Evolutionary conservation across 768 basidiomycete species (phyloP), one percentile per base, ranked within the genome.

Genomic region (Coprinopsis cinerea): DNA sequence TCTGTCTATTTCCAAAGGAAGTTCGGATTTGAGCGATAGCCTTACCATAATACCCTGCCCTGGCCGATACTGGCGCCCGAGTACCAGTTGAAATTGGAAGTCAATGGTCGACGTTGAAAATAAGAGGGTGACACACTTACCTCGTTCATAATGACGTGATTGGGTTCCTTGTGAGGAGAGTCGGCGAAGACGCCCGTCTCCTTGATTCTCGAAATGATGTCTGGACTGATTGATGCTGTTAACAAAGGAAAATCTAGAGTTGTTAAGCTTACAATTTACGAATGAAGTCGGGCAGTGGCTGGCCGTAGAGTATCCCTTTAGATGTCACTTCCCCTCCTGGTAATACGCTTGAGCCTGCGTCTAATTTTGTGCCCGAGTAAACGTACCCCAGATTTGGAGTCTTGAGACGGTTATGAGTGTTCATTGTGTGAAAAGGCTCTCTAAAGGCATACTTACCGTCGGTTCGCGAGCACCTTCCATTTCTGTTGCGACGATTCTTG

Each of bases 31-130:
- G 4, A 25, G 9, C 22, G 36, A 34, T 15, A 17, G 49, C 65
- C 71, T 48, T 63, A 92, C 92, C 79, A 93, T 88, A 52, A 98
- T 97, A 10, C 95, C 94, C 69, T 96, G 92, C 1, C 88, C 90
- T 6, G 91, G 78, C 15, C 81, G 75, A 65, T 97, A 97, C 82
- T 88, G 11, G 17, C 17, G 36, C 6, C 18, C 6, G 35, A 20
- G 35, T 47, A 30, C 48, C 47, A 44, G 30, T 26, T n/a, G n/a
- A n/a, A n/a, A n/a, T n/a, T n/a, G n/a, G n/a, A n/a, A n/a, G n/a
- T n/a, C n/a, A n/a, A n/a, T n/a, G n/a, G n/a, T n/a, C n/a, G n/a
- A n/a, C n/a, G n/a, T n/a, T n/a, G n/a, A n/a, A n/a, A n/a, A n/a
- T 32, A 52, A 50, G 36, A 40, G 28, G 37, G 40, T 46, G 43